Conservation (phyloP, 2,329 filamentous ascomycete species). For the Xylariaceae sp. region DNA sequence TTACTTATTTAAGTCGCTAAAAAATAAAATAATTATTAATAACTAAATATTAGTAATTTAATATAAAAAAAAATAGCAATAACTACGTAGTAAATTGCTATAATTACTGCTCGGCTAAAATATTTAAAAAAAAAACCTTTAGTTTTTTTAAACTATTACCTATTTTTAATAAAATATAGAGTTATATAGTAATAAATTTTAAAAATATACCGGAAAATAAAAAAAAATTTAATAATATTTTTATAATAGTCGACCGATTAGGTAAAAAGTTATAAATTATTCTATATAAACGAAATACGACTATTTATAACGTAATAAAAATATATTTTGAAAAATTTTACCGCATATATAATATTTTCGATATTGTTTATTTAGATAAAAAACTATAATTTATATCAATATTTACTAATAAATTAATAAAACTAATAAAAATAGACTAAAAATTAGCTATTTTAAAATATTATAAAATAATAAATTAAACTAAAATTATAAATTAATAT, state of each 20-base stretch:
- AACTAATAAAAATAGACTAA: neutral
- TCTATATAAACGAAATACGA: too few relatives aligned
- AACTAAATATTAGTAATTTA: too few relatives aligned
- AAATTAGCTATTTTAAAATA: neutral
- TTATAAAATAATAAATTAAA: neutral
- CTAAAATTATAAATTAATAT: neutral
- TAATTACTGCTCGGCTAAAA: neutral
- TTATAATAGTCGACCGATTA: neutral
- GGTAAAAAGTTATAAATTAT: too few relatives aligned
- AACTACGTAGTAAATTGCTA: neutral
- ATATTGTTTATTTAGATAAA: too few relatives aligned
- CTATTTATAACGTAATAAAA: too few relatives aligned
- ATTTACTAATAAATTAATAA: too few relatives aligned
- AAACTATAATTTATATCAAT: too few relatives aligned
- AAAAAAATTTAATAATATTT: neutral
- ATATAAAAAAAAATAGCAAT: too few relatives aligned
- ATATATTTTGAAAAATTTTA: neutral
- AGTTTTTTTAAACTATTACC: too few relatives aligned
- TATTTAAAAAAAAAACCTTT: too few relatives aligned
- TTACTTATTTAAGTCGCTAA: neutral
- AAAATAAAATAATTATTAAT: neutral
- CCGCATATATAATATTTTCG: too few relatives aligned
- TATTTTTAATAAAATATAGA: too few relatives aligned
- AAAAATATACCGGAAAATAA: neutral
- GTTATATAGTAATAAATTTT: neutral